Base-by-base conservation (phyloP, 352 stramenopile species). In the Pythium aquatile region DNA sequence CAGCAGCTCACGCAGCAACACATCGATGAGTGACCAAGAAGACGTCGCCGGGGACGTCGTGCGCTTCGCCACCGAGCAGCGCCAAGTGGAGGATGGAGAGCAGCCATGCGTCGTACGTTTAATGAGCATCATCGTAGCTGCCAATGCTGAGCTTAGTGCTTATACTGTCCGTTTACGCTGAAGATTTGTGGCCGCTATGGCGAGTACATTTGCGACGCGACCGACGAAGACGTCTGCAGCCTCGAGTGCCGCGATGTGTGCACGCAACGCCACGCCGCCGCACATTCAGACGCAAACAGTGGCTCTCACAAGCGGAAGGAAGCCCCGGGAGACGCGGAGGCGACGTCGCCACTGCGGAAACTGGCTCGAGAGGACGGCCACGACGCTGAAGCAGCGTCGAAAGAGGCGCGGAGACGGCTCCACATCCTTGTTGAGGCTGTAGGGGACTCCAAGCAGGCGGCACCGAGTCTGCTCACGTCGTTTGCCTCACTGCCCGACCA, bases 221-320 rank as follows among this genome's bases (percentile, higher is more conserved):
- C 87, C 1, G 80, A 94, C 44, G 74, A 94, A 58, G 83, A 96
- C 71, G 87, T 96, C 13, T 96, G 87, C 67, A 92, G 81, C 64
- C 55, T 94, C 7, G 77, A 94, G 61, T 94, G 85, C 56, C 81
- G 85, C 20, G 75, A 91, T 42, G 11, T 77, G 7, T 85, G 75
- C 49, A 51, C 76, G 72, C 51, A 55, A 48, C 16, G 28, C 65
- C 2, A 47, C 51, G 17, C 58, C 64, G 2, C 48, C 2, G 13
- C 13, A 24, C 39, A 47, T 0, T 2, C 2, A 4, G 2, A 47
- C 7, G 39, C 3, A 47, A 3, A 5, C 13, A 24, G 3, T 24
- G 39, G 2, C 3, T 47, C 11, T 24, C 20, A 47, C 14, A 64
- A 64, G 47, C 58, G 58, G 24, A 64, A 53, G 48, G 2, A 33